Evolutionary conservation across 495 filamentous ascomycete genomes (phyloP), one percentile per base, ranked within the genome.

Genomic region (Podospora pseudoanserina): DNA sequence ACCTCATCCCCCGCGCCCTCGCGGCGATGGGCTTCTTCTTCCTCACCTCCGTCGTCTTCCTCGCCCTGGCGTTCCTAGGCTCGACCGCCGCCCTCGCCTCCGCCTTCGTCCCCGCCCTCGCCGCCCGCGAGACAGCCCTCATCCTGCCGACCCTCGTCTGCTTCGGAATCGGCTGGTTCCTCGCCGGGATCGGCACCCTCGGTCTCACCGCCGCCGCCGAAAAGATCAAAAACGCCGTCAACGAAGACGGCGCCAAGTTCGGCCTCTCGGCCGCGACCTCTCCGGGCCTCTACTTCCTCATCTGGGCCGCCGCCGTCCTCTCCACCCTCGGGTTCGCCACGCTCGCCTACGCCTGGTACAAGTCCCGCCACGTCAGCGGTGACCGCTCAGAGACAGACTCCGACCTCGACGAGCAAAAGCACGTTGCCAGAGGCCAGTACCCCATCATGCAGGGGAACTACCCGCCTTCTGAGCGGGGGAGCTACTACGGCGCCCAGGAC

Each of bases 1-100:
- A 87, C 64, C 82, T 82, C 1, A 77, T 88, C 68, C 80, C 81
- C 66, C 67, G 65, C 23, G 75, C 77, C 20, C 72, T 84, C 23
- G 82, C 84, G 13, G 84, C 83, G 0, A 83, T 86, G 70, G 89
- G 89, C 66, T 80, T 89, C 44, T 77, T 92, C 68, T 92, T 91
- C 73, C 83, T 83, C 64, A 80, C 91, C 11, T 87, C 4, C 30
- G 76, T 73, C 64, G 49, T 86, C 63, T 61, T 78, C 55, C 68
- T 86, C 19, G 68, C 74, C 15, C 70, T 76, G 1, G 78, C 79
- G 2, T 76, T 79, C 30, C 67, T 81, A 32, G 58, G 73, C 58
- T 76, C 65, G 3, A 73, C 78, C 39, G 68, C 75, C 20, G 55
- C 74, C 7, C 53, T 81, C 3, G 32, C 66, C 0, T 61, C 30